These are phyloP conservation scores for Sarocladiaceae sp. DNA, from an alignment of 2,329 filamentous ascomycete genomes.

Conservation along the genomic window DNA sequence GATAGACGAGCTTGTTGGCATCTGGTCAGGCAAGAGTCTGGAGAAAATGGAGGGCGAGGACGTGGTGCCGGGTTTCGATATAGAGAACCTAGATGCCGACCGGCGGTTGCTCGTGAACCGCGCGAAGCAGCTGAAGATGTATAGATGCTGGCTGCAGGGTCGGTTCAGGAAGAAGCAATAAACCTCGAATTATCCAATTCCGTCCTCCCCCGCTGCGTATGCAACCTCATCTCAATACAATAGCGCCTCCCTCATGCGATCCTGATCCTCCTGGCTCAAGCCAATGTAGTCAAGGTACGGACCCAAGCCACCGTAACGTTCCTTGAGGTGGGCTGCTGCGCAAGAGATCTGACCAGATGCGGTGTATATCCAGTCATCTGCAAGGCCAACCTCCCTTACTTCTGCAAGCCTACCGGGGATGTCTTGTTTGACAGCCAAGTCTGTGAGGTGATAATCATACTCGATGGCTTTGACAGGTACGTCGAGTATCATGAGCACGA, in stretches of 20 bases:
- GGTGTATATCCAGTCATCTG: slow-evolving; percentile 66
- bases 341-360: slow-evolving; percentile 56
- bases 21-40: slow-evolving; percentile 58
- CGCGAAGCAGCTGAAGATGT: slow-evolving; percentile 91
- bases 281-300: slow-evolving; percentile 61
- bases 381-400: slow-evolving; percentile 63
- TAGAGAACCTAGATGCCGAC: slow-evolving; percentile 77
- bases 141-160: slow-evolving; percentile 91
- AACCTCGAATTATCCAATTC: neutral
- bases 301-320: slow-evolving; percentile 59
- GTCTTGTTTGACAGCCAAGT: slow-evolving; percentile 50
- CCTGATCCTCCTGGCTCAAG: slow-evolving; percentile 39
- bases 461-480: slow-evolving; percentile 55
- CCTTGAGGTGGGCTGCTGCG: slow-evolving; percentile 51
- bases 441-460: slow-evolving; percentile 65
- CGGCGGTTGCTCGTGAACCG: slow-evolving; percentile 88
- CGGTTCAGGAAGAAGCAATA: slow-evolving; percentile 63
- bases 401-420: slow-evolving; percentile 59
- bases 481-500: slow-evolving; percentile 59
- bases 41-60: slow-evolving; percentile 18
- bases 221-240: slow-evolving; percentile 35
- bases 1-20: slow-evolving; percentile 67
- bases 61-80: slow-evolving; percentile 49
- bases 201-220: neutral
- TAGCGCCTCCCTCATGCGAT: slow-evolving; percentile 32